Base-by-base conservation (phyloP, 2,329 filamentous ascomycete genomes). In the Pochonia chlamydosporia region DNA sequence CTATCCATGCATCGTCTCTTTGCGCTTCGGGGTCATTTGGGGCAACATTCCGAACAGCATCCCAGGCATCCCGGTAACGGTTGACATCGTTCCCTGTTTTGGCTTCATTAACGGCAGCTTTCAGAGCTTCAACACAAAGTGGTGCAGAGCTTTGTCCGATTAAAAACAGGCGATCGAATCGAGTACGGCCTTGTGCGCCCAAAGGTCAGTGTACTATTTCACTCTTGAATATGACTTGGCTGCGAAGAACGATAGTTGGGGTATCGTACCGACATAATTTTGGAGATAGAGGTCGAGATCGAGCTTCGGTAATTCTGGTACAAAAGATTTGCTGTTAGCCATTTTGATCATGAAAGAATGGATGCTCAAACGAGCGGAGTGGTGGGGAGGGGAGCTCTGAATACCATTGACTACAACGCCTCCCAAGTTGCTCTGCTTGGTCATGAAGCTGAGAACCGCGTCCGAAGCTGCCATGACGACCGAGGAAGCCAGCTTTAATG, bases 261-360 rank as follows among this genome's bases (percentile, higher is more conserved):
- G 28, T 40, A 5, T 55, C 71, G 40, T 69, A 91, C 91, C 89
- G 63, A 74, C 77, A 67, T 97, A 99, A 62, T 96, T 95, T 55
- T 85, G 78, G 43, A 96, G 86, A 66, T 96, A 97, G 31, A 86
- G 81, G 51, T 96, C 89, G 36, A 99, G 78, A 59, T 97, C 93
- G 56, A 97, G 85, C 62, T 92, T 96, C 9, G 92, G 91, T 6
- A 79, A 68, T 41, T 89, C 88, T 92, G 44, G 20, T 25, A 18
- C 11, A 10, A 14, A 16, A 31, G 26, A 6, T 14, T 11, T 4
- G 21, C 14, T n/a, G 35, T 28, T 36, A 45, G 30, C 35, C 16
- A 24, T n/a, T n/a, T 44, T 30, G 31, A 18, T 9, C 14, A n/a
- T 7, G 14, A 24, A 20, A 16, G 23, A 35, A 11, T 3, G 30